Conservation (phyloP, 177 flowering plant species). For the Vitis hybrid region DNA sequence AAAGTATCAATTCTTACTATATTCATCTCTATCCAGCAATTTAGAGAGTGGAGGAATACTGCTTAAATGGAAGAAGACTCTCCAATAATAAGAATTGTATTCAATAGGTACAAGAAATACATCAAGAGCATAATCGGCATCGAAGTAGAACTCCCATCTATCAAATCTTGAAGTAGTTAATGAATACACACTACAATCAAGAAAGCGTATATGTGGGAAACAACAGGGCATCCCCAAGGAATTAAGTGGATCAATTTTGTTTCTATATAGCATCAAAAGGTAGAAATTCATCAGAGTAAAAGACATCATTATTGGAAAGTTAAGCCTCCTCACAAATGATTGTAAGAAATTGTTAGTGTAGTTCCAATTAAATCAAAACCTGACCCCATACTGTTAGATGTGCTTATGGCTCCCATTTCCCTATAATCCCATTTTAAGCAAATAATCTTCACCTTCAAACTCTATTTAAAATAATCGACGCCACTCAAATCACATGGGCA, state of each 20-base stretch:
- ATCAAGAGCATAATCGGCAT: background rate
- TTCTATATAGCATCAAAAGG: background rate
- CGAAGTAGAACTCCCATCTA: background rate
- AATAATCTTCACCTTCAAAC: background rate
- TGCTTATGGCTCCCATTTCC: background rate
- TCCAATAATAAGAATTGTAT: background rate
- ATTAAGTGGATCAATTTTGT: background rate
- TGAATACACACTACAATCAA: background rate
- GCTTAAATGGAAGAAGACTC: background rate
- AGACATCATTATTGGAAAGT: background rate
- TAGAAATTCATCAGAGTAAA: background rate
- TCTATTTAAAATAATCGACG: background rate
- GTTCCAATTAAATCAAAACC: background rate
- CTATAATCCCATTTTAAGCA: background rate
- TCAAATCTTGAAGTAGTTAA: background rate
- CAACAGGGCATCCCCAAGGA: background rate
- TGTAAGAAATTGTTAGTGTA: background rate
- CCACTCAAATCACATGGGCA: background rate
- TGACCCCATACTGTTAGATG: background rate
- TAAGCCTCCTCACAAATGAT: background rate
- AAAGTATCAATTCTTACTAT: background rate
- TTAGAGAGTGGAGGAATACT: background rate
- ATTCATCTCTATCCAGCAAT: background rate
- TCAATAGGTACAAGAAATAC: background rate
- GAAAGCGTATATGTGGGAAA: too few species aligned